phyloP scores from a whole-genome alignment of 202 grass and related monocot genomes.

The Schoenoplectus tabernaemontani region DNA sequence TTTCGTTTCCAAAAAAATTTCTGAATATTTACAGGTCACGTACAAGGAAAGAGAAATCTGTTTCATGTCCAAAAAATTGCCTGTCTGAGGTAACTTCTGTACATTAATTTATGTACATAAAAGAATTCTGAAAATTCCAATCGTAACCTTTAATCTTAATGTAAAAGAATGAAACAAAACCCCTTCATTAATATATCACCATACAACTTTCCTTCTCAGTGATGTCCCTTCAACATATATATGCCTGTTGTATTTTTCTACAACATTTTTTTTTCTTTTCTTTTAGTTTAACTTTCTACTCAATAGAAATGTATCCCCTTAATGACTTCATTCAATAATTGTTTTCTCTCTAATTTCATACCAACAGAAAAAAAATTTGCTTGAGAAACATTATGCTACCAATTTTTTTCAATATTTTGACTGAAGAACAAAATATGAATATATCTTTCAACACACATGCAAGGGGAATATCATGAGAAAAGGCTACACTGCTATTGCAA shows the following conservation, averaged over 20 bases:
- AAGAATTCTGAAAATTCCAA: not conserved
- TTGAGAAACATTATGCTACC: no score
- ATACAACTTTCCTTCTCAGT: no score
- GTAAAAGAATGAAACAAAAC: not conserved
- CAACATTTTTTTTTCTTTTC: not conserved
- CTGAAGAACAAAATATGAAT: not conserved
- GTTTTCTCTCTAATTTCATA: not conserved
- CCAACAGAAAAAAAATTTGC: no score
- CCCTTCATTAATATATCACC: no score
- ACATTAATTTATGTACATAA: not conserved
- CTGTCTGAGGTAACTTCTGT: not conserved
- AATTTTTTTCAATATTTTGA: not conserved
- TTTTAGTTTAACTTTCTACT: not conserved
- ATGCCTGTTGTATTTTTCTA: not conserved
- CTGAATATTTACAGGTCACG: not conserved
- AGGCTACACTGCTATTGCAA: not conserved
- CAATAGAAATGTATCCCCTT: not conserved
- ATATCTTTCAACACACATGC: not conserved
- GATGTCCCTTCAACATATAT: not conserved
- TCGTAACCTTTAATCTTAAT: not conserved
- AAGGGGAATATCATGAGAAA: not conserved
- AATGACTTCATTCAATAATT: not conserved
- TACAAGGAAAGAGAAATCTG: not conserved
- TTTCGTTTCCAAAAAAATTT: no score
- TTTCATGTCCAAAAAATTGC: not conserved